Conservation (phyloP, 2,329 filamentous ascomycete genomes). For the Trichoderma guizhouense region DNA sequence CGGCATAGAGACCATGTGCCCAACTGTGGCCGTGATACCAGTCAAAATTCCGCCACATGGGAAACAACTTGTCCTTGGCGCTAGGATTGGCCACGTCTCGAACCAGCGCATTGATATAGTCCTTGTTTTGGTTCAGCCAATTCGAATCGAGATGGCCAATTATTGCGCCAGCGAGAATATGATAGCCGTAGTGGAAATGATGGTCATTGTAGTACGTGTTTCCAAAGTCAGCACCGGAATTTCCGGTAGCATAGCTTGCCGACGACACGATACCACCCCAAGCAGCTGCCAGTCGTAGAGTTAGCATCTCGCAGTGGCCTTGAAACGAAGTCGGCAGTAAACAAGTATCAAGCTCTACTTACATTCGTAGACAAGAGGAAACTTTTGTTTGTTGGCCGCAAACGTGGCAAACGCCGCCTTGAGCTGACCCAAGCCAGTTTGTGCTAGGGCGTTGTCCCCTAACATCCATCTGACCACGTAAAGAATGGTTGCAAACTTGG, state of each 20-base stretch:
- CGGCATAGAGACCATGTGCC: slow-evolving; percentile 75
- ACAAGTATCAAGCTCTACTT: slow-evolving; percentile 27
- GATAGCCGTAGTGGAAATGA: slow-evolving; percentile 81
- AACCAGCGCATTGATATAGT: slow-evolving; percentile 78
- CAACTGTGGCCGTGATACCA: slow-evolving; percentile 95
- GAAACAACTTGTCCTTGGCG: slow-evolving; percentile 68
- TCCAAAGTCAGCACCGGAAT: slow-evolving; percentile 77
- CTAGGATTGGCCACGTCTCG: slow-evolving; percentile 80
- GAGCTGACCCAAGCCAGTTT: slow-evolving; percentile 56
- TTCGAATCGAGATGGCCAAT: slow-evolving; percentile 73
- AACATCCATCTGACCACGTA: slow-evolving; percentile 64
- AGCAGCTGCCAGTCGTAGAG: slow-evolving; percentile 38
- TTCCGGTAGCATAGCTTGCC: slow-evolving; percentile 66
- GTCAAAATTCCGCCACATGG: slow-evolving; percentile 80
- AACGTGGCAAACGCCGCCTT: slow-evolving; percentile 67
- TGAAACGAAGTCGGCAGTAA: background rate
- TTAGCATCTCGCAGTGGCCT: background rate
- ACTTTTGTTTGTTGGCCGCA: slow-evolving; percentile 63
- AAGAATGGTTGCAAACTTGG: slow-evolving; percentile 70
- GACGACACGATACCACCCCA: slow-evolving; percentile 83
- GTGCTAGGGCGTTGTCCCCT: slow-evolving; percentile 53
- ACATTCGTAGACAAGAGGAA: slow-evolving; percentile 63
- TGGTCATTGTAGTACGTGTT: slow-evolving; percentile 82
- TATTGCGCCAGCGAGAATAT: slow-evolving; percentile 80
- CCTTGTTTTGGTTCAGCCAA: slow-evolving; percentile 71